These are phyloP conservation scores for Polychaeton citri DNA, from an alignment of 2,329 filamentous ascomycete species.

Conservation along the genomic window DNA sequence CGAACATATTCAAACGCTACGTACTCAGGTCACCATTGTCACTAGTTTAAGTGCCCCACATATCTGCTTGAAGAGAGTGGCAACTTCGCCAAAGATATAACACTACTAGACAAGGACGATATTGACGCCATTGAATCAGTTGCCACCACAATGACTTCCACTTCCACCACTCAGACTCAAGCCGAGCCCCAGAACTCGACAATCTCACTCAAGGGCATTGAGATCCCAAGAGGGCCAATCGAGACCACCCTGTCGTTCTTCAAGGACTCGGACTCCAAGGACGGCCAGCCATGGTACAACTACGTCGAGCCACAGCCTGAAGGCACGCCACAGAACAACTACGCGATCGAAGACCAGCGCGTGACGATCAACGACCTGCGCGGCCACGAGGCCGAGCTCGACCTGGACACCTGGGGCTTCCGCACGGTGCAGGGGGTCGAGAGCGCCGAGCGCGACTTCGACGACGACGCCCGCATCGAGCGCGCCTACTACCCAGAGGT, in stretches of 20 bases:
- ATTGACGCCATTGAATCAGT: too few species aligned
- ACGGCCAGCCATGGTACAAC: conserved; percentile 7
- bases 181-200: too few species aligned
- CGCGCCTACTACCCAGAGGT: conserved; percentile 74
- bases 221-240: background rate
- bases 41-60: too few species aligned
- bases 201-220: too few species aligned
- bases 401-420: conserved; percentile 64
- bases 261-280: background rate
- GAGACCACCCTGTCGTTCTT: background rate
- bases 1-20: too few species aligned
- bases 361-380: conserved; percentile 61
- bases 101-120: too few species aligned
- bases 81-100: too few species aligned
- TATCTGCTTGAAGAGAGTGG: too few species aligned
- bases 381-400: conserved; percentile 52
- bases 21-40: too few species aligned
- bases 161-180: too few species aligned
- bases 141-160: too few species aligned
- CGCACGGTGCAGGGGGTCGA: conserved; percentile 46
- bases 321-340: conserved; percentile 54
- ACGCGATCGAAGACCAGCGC: conserved; percentile 33
- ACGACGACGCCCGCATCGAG: conserved; percentile 55
- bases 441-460: conserved; percentile 45
- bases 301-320: conserved; percentile 48